Evolutionary conservation across 1,139 yeast species (phyloP).

Genomic region (Lodderomyces oxycetoniae): DNA sequence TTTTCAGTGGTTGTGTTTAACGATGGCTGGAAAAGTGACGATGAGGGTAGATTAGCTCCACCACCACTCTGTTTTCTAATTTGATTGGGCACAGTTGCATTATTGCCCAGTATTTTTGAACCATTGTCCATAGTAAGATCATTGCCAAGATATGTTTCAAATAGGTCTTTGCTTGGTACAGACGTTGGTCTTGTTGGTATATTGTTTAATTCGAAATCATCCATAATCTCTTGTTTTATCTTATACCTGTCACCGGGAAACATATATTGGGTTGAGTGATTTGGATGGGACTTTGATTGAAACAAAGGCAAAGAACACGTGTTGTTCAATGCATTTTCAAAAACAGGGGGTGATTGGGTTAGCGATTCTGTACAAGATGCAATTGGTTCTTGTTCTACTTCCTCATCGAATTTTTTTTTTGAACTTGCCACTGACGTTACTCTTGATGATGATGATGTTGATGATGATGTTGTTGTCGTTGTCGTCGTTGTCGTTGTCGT

Average conservation of each 20-base stretch:
- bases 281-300: conserved; percentile 12
- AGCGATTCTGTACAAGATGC: conserved; percentile 3
- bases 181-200: conserved; percentile 19
- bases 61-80: neutral
- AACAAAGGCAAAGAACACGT: conserved; percentile 8
- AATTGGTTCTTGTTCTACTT: too few relatives aligned
- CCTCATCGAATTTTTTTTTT: neutral
- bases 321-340: conserved; percentile 3
- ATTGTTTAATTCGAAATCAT: conserved; percentile 37
- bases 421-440: neutral
- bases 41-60: conserved; percentile 8
- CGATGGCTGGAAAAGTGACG: conserved; percentile 16
- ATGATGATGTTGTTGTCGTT: neutral
- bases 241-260: conserved; percentile 22
- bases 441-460: neutral
- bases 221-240: conserved; percentile 40
- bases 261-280: conserved; percentile 5
- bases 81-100: neutral
- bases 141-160: neutral
- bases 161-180: conserved; percentile 2
- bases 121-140: neutral
- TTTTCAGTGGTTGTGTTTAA: conserved; percentile 9
- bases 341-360: conserved; percentile 9
- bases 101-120: neutral
- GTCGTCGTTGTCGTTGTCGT: neutral